These are phyloP conservation scores for Apiotrichum sp. DNA, from an alignment of 1,284 basidiomycete genomes.

Conservation along the genomic window DNA sequence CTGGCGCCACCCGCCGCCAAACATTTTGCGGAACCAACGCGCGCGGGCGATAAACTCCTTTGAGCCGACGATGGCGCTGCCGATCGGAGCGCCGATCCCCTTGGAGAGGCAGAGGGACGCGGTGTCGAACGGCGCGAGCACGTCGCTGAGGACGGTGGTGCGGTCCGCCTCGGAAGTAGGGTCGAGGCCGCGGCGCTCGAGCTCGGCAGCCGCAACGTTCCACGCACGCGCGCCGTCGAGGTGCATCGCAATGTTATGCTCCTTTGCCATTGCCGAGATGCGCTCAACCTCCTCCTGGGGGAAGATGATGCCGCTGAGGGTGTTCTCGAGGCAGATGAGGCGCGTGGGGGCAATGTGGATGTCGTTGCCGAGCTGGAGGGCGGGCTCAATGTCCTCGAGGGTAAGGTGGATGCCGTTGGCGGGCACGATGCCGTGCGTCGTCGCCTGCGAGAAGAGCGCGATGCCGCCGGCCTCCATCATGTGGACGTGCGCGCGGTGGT, in stretches of 20 bases:
- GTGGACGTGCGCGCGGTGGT: conserved; percentile 73
- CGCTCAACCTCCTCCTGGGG: conserved; percentile 81
- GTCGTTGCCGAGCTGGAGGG: conserved; percentile 63
- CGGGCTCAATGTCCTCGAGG: conserved; percentile 66
- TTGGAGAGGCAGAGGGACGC: conserved; percentile 93
- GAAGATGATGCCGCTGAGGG: conserved; percentile 82
- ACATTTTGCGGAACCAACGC: conserved; percentile 83
- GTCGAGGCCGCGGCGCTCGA: conserved; percentile 52
- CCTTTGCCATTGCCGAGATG: conserved; percentile 72
- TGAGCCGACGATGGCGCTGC: conserved; percentile 71
- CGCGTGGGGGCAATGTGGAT: conserved; percentile 74
- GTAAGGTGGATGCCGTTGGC: conserved; percentile 60
- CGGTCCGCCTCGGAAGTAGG: conserved; percentile 46
- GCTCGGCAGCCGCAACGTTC: conserved; percentile 74
- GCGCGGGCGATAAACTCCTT: conserved; percentile 70
- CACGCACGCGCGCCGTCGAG: conserved; percentile 89
- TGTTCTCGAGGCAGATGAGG: conserved; percentile 83
- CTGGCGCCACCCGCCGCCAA: conserved; percentile 95
- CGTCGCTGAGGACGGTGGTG: conserved; percentile 55
- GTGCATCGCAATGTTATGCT: conserved; percentile 70
- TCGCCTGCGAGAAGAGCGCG: conserved; percentile 83
- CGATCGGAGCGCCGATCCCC: conserved; percentile 87
- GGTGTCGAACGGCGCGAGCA: conserved; percentile 88
- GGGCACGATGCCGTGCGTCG: conserved; percentile 50
- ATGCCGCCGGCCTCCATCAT: conserved; percentile 63